These are phyloP conservation scores for Podospora anserina DNA, from an alignment of 495 filamentous ascomycete species.

Conservation along the genomic window DNA sequence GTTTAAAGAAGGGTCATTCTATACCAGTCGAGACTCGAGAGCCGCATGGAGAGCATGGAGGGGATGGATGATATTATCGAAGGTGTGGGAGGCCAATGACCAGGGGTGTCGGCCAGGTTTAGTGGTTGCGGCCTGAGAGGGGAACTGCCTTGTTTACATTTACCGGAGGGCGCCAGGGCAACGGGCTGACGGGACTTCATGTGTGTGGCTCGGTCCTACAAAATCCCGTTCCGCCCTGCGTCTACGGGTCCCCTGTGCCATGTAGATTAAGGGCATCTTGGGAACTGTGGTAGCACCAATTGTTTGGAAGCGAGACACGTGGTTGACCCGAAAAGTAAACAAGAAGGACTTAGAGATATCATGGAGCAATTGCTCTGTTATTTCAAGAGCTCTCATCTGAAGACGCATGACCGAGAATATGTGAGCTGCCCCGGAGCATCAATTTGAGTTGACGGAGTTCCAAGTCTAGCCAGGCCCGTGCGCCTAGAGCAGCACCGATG, in stretches of 20 bases:
- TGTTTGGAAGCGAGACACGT: background rate
- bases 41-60: constrained; percentile 17
- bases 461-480: background rate
- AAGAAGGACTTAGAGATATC: background rate
- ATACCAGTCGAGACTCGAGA: background rate
- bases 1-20: constrained; percentile 14
- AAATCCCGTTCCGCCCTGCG: constrained; percentile 12
- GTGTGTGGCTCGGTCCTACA: constrained; percentile 12
- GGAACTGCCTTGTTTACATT: constrained; percentile 22
- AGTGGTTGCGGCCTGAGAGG: constrained; percentile 16
- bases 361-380: too few species aligned
- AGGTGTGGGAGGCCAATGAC: background rate
- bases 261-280: background rate
- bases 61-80: background rate
- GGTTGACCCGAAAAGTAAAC: background rate
- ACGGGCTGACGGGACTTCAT: constrained; percentile 1
- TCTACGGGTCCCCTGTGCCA: background rate
- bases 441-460: background rate
- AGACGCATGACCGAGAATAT: too few species aligned
- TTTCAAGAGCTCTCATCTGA: background rate
- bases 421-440: background rate
- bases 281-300: background rate
- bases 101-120: constrained; percentile 3
- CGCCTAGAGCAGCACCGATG: background rate
- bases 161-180: constrained; percentile 16